Percentiles rank a stretch among this genome's conserved stretches.
Evolutionary conservation across 176 grass and related monocot genomes (phyloP).

Genomic region (Carex cristatella): DNA sequence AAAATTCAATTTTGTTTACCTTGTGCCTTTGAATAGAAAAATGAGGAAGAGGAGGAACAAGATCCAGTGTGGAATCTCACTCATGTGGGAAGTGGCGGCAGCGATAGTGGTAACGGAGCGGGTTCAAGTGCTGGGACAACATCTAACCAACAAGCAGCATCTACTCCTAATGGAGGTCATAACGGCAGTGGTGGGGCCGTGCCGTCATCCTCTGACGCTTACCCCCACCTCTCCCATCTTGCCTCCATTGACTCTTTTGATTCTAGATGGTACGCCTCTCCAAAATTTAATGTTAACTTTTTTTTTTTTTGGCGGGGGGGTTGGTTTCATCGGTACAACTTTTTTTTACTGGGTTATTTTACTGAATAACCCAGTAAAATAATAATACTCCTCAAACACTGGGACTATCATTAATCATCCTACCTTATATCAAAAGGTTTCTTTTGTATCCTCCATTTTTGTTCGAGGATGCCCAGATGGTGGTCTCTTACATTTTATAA

Average conservation of each 20-base stretch:
- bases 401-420: neutral
- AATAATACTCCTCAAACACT: neutral
- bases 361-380: neutral
- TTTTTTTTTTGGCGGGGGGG: neutral
- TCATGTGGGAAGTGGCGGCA: conserved; percentile 36
- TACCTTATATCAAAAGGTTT: neutral
- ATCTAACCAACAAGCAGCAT: conserved; percentile 39
- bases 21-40: conserved; percentile 34
- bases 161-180: conserved; percentile 44
- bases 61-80: conserved; percentile 69
- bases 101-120: neutral
- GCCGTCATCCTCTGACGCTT: conserved; percentile 67
- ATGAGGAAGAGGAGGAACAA: conserved; percentile 57
- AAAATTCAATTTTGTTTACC: conserved; percentile 3
- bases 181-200: conserved; percentile 31
- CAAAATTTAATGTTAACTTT: neutral
- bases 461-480: neutral
- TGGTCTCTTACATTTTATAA: neutral
- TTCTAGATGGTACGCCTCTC: conserved; percentile 78
- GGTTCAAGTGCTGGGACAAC: conserved; percentile 9
- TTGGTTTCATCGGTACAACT: conserved; percentile 5
- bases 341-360: too few relatives aligned
- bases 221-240: conserved; percentile 65
- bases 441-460: neutral
- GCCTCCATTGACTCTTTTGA: conserved; percentile 98